Evolutionary conservation across 139 green algal species (phyloP).

Genomic region (Bryopsis sp.): DNA sequence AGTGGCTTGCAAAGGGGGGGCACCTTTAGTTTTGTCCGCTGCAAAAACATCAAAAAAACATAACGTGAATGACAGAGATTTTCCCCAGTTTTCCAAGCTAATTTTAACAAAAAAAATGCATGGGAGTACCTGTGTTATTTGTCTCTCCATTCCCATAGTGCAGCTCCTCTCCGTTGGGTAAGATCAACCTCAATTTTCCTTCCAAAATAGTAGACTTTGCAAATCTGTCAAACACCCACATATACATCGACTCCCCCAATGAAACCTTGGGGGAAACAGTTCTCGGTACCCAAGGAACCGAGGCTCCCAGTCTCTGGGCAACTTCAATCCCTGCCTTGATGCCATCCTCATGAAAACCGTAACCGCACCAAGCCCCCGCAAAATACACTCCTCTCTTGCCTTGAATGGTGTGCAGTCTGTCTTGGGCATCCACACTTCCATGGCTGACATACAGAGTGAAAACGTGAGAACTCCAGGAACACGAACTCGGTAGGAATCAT

Average conservation of each 20-base stretch:
- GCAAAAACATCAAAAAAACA: too few relatives aligned
- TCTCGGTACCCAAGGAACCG: slow-evolving; percentile 47
- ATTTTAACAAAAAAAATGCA: too few relatives aligned
- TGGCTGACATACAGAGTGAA: slow-evolving; percentile 4
- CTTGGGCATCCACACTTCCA: slow-evolving; percentile 32
- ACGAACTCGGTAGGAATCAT: background rate
- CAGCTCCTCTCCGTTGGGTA: slow-evolving; percentile 72
- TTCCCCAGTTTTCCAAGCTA: too few relatives aligned
- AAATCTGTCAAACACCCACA: slow-evolving; percentile 47
- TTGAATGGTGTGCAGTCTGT: slow-evolving; percentile 27
- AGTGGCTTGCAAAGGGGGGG: slow-evolving; percentile 39
- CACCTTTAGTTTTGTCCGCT: slow-evolving; percentile 14
- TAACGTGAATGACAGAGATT: too few relatives aligned
- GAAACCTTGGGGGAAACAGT: slow-evolving; percentile 53
- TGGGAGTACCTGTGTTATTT: background rate
- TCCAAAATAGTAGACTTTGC: slow-evolving; percentile 36
- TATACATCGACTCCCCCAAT: slow-evolving; percentile 20
- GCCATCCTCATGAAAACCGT: slow-evolving; percentile 97
- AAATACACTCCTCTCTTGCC: slow-evolving; percentile 47
- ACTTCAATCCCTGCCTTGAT: slow-evolving; percentile 63
- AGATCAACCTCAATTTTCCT: slow-evolving; percentile 65
- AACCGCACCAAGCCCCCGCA: slow-evolving; percentile 73
- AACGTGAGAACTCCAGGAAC: background rate
- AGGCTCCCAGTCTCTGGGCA: slow-evolving; percentile 28
- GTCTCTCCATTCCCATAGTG: slow-evolving; percentile 38